Conservation (phyloP, 805 yeast genomes). For the Saturnispora galanensis region DNA sequence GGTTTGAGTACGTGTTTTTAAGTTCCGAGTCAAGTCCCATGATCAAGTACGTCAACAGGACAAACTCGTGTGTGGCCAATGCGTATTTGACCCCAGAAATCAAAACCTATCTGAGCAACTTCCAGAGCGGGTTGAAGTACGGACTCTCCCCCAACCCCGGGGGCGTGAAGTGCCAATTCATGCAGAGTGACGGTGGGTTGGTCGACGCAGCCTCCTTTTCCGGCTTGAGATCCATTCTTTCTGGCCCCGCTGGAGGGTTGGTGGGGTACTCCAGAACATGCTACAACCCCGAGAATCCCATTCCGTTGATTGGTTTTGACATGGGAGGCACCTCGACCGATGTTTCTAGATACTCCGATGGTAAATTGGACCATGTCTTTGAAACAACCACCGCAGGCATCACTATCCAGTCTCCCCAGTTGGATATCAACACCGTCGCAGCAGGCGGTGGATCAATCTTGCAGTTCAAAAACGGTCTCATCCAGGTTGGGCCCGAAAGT, state of each 20-base stretch:
- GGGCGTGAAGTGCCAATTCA: conserved; percentile 61
- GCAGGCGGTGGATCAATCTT: conserved; percentile 77
- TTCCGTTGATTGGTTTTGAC: conserved; percentile 72
- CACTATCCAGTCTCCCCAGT: conserved; percentile 74
- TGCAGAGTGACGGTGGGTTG: conserved; percentile 96
- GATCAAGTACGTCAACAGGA: conserved; percentile 67
- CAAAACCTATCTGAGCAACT: conserved; percentile 49
- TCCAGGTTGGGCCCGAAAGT: conserved; percentile 78
- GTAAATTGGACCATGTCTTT: conserved; percentile 66
- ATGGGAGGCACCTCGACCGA: conserved; percentile 93
- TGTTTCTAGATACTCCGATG: conserved; percentile 60
- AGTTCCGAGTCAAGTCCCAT: conserved; percentile 66
- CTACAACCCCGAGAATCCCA: conserved; percentile 40
- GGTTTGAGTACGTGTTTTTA: conserved; percentile 59
- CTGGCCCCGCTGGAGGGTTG: conserved; percentile 98
- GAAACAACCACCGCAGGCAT: conserved; percentile 81
- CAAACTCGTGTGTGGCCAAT: conserved; percentile 72
- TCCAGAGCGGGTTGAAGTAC: conserved; percentile 50
- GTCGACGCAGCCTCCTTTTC: conserved; percentile 77
- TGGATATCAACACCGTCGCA: conserved; percentile 74
- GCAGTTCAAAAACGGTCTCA: conserved; percentile 59
- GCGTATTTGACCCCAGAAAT: conserved; percentile 79
- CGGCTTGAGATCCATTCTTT: conserved; percentile 77
- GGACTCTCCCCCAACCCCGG: conserved; percentile 29
- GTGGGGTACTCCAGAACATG: conserved; percentile 88